Base-by-base conservation (phyloP, 495 filamentous ascomycete genomes). In the Penicillium dipodomyicola region DNA sequence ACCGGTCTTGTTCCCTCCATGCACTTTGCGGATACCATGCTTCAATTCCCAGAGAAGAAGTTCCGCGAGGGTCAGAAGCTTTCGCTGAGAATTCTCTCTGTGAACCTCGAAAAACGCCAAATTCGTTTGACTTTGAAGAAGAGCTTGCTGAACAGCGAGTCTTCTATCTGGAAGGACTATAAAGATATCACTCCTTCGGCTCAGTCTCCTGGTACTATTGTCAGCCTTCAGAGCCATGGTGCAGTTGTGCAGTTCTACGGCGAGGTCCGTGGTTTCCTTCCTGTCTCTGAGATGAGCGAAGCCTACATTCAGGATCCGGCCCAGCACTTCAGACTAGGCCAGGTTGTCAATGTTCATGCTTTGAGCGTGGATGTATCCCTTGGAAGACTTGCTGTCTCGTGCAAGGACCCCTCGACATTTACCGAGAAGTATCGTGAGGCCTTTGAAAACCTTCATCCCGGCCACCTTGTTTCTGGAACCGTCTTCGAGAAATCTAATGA, bases 231-330 rank as follows among this genome's bases (percentile, higher is more conserved):
- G 43, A 67, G 79, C 20, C 82, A 83, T 59, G 95, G 94, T 55
- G 94, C 93, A 12, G 83, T 95, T 20, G 89, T 97, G 48, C 92
- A 96, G 62, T 98, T 97, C 76, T 97, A 92, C 65, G 90, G 91
- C 22, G 71, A 77, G 9, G 74, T 97, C 39, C 82, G 83, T 46
- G 95, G 85, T 11, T 97, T 93, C 72, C 80, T 98, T 53, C 93
- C 94, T 1, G 84, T 95, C 3, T 88, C 89, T 3, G 93, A 98
- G 67, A 97, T 98, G 95, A 96, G 92, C 68, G 95, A 97, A 66
- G 89, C 92, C 14, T 97, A 86, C 69, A 96, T 98, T 61, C 82
- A 88, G 63, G 88, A 96, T 65, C 91, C 92, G 7, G 83, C 80
- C 42, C 83, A 94, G 63, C 92, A 98, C 67, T 98, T 98, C 73